Evolutionary conservation across 352 stramenopile genomes (phyloP).

Genomic region (Pythium biforme): DNA sequence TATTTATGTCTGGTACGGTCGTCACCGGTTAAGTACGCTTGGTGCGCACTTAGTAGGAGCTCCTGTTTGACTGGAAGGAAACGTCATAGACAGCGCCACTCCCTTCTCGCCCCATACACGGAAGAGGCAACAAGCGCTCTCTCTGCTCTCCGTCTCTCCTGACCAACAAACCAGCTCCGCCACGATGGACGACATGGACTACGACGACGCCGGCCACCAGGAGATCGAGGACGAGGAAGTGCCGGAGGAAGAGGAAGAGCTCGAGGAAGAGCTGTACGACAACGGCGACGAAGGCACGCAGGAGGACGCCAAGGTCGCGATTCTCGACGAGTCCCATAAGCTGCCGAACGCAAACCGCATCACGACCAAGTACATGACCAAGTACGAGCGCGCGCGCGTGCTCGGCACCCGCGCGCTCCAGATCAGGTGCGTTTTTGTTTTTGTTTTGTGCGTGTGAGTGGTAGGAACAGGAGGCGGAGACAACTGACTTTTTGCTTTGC

Average conservation of each 20-base stretch:
- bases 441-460: too few relatives aligned
- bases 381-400: slow-evolving; percentile 98
- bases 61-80: slow-evolving; percentile 30
- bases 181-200: slow-evolving; percentile 85
- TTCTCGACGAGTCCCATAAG: slow-evolving; percentile 86
- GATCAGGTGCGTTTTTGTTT: slow-evolving; percentile 82
- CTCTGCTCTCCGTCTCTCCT: not conserved
- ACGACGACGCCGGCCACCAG: slow-evolving; percentile 71
- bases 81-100: slow-evolving; percentile 5
- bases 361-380: slow-evolving; percentile 99
- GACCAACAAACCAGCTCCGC: not conserved
- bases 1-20: not conserved
- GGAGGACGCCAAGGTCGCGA: slow-evolving; percentile 67
- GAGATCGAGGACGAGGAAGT: slow-evolving; percentile 86
- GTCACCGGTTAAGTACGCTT: slow-evolving; percentile 16
- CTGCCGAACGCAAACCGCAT: slow-evolving; percentile 89
- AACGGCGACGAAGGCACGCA: slow-evolving; percentile 46
- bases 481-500: too few relatives aligned
- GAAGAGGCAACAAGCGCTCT: slow-evolving; percentile 3
- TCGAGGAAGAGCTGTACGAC: slow-evolving; percentile 73
- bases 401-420: slow-evolving; percentile 98
- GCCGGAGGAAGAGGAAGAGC: slow-evolving; percentile 77
- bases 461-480: too few relatives aligned
- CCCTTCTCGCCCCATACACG: not conserved
- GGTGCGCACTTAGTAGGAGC: slow-evolving; percentile 17